Conservation (phyloP, 176 grass and related monocot genomes). For the Olyra latifolia region DNA sequence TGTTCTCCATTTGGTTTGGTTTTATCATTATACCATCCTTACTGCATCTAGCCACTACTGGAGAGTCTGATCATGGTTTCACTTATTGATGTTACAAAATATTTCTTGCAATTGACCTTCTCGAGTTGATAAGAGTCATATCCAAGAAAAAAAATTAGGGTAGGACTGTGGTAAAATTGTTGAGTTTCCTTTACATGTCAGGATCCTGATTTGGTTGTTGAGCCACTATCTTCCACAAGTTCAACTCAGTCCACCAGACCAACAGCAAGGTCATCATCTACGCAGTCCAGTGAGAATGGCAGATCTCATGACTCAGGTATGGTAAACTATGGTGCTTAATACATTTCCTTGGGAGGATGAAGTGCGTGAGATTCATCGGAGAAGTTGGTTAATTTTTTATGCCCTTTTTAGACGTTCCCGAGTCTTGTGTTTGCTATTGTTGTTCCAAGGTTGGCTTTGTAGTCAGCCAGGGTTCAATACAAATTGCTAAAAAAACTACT, state of each 20-base stretch:
- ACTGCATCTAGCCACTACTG: slow-evolving; percentile 9
- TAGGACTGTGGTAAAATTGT: background rate
- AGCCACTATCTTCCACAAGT: slow-evolving; percentile 67
- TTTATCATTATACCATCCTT: background rate
- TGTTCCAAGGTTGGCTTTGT: background rate
- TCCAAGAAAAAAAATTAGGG: background rate
- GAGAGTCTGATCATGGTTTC: background rate
- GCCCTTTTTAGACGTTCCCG: background rate
- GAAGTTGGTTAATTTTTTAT: background rate
- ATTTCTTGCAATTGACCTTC: slow-evolving; percentile 1
- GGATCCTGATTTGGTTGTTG: slow-evolving; percentile 80
- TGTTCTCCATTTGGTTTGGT: background rate
- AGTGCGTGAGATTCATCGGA: background rate
- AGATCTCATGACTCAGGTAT: slow-evolving; percentile 66
- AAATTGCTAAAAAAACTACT: background rate
- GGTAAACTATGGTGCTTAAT: slow-evolving; percentile 13
- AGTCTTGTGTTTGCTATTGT: background rate
- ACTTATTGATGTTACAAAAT: slow-evolving; percentile 5
- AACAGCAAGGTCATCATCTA: slow-evolving; percentile 56
- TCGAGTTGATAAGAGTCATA: slow-evolving; percentile 7
- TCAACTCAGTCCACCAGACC: slow-evolving; percentile 55
- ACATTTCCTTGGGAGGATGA: background rate
- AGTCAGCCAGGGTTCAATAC: background rate
- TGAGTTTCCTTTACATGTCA: slow-evolving; percentile 32
- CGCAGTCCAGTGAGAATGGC: slow-evolving; percentile 46